These are phyloP conservation scores for Solanum tacnaense DNA, from an alignment of 257 asterid genomes.

Conservation along the genomic window DNA sequence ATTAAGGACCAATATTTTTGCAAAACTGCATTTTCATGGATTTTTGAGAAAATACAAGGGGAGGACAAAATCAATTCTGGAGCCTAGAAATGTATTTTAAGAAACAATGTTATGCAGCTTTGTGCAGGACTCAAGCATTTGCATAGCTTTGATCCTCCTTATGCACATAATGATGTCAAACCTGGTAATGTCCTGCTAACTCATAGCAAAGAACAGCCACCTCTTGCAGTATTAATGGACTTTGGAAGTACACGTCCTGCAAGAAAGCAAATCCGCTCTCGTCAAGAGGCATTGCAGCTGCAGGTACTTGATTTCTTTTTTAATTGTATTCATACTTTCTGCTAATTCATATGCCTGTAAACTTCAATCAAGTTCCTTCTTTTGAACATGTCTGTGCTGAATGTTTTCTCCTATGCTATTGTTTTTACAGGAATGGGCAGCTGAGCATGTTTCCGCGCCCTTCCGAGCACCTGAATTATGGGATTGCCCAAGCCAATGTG, in stretches of 20 bases:
- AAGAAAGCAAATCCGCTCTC: conserved; percentile 76
- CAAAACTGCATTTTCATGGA: not conserved
- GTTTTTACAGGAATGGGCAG: conserved; percentile 80
- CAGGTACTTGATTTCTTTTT: conserved; percentile 39
- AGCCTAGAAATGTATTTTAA: not conserved
- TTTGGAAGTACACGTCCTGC: conserved; percentile 99
- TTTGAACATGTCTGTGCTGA: not conserved
- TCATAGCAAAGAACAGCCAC: conserved; percentile 75
- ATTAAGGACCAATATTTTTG: not conserved
- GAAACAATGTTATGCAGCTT: conserved; percentile 55
- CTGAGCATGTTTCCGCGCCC: conserved; percentile 96
- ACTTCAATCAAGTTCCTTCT: not conserved
- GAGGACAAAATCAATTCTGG: conserved; percentile 8
- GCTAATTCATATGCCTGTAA: not conserved
- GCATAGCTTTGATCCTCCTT: conserved; percentile 90
- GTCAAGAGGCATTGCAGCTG: conserved; percentile 84
- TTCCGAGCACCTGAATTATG: conserved; percentile 92
- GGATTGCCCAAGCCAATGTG: conserved; percentile 96
- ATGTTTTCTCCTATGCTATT: not conserved
- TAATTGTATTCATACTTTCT: not conserved
- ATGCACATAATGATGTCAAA: conserved; percentile 95
- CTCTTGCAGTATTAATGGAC: conserved; percentile 86
- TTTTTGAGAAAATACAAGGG: not conserved
- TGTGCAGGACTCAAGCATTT: conserved; percentile 97
- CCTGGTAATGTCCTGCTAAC: conserved; percentile 91